Percentiles rank a stretch among this genome's conserved stretches.
Conservation (phyloP, 2,329 filamentous ascomycete genomes). For the Bipolaris victoriae region DNA sequence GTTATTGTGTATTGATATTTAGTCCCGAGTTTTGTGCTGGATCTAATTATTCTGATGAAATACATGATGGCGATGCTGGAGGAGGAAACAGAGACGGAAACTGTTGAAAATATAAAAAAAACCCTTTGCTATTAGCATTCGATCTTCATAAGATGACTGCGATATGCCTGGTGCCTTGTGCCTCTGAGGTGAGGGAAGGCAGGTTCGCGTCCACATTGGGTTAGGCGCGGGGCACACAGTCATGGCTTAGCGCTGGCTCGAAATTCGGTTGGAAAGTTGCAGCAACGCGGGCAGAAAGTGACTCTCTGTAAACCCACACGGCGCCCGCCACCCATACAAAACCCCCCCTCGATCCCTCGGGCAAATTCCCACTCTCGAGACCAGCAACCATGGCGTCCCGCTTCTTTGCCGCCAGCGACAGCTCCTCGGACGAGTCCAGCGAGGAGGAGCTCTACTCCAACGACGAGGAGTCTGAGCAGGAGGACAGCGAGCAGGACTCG, state of each 20-base stretch:
- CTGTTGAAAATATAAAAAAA: background rate
- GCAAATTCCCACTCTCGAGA: slow-evolving; percentile 32
- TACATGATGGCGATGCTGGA: background rate
- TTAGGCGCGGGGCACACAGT: slow-evolving; percentile 27
- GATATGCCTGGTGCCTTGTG: background rate
- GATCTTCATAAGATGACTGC: background rate
- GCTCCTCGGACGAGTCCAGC: slow-evolving; percentile 90
- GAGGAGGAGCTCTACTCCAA: slow-evolving; percentile 95
- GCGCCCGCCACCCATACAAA: slow-evolving; percentile 27
- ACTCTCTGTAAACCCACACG: slow-evolving; percentile 22
- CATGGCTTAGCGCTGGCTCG: slow-evolving; percentile 21
- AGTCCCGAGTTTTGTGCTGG: background rate
- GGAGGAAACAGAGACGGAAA: background rate
- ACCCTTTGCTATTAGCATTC: background rate
- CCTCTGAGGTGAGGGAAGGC: background rate
- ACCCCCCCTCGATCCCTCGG: slow-evolving; percentile 26
- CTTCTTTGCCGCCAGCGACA: slow-evolving; percentile 96
- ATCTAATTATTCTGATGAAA: background rate
- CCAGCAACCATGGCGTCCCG: slow-evolving; percentile 65
- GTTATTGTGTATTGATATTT: background rate
- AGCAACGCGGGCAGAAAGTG: slow-evolving; percentile 20
- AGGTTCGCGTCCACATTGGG: slow-evolving; percentile 15
- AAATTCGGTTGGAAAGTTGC: slow-evolving; percentile 29
- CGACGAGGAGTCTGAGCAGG: slow-evolving; percentile 61
- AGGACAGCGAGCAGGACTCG: slow-evolving; percentile 59